Percentiles rank a stretch among this genome's conserved stretches.
phyloP scores from a whole-genome alignment of 1,139 yeast genomes.

The Neolecta irregularis region DNA sequence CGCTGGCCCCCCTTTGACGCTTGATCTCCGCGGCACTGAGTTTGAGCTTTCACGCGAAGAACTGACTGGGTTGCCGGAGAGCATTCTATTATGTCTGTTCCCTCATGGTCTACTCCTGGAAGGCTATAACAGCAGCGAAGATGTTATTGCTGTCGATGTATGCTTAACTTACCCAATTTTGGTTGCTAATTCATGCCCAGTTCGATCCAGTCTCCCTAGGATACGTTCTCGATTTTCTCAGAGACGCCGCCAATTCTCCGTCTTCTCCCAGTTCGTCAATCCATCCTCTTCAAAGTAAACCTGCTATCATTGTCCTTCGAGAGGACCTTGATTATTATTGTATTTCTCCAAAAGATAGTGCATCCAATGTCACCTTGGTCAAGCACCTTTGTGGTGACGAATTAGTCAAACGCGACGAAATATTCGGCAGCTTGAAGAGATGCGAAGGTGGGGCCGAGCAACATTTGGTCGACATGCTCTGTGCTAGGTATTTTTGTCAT shows the following conservation, averaged over 20 bases:
- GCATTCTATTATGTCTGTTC: slow-evolving; percentile 67
- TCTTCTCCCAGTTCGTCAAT: slow-evolving; percentile 8
- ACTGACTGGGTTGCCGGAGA: slow-evolving; percentile 79
- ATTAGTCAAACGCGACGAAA: slow-evolving; percentile 17
- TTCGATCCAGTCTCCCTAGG: slow-evolving; percentile 77
- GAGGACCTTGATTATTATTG: slow-evolving; percentile 93
- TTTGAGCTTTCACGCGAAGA: slow-evolving; percentile 75
- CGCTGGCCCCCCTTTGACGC: slow-evolving; percentile 30
- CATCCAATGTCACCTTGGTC: slow-evolving; percentile 6
- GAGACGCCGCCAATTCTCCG: slow-evolving; percentile 27
- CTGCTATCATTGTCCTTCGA: slow-evolving; percentile 79
- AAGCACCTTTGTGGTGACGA: background rate
- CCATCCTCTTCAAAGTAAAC: slow-evolving; percentile 51
- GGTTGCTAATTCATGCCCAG: slow-evolving; percentile 15
- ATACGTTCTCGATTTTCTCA: slow-evolving; percentile 57
- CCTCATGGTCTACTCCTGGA: slow-evolving; percentile 84
- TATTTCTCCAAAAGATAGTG: slow-evolving; percentile 43
- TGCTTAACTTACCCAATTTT: no score
- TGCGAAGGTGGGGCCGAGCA: slow-evolving; percentile 76
- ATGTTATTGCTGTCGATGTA: slow-evolving; percentile 47
- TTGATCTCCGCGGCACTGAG: slow-evolving; percentile 47
- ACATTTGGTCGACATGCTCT: slow-evolving; percentile 86
- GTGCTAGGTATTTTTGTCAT: slow-evolving; percentile 29
- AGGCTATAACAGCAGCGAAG: slow-evolving; percentile 25
- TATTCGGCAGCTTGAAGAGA: slow-evolving; percentile 31